phyloP scores from a whole-genome alignment of 208 protist species.

The Trypanosoma conorhini region DNA sequence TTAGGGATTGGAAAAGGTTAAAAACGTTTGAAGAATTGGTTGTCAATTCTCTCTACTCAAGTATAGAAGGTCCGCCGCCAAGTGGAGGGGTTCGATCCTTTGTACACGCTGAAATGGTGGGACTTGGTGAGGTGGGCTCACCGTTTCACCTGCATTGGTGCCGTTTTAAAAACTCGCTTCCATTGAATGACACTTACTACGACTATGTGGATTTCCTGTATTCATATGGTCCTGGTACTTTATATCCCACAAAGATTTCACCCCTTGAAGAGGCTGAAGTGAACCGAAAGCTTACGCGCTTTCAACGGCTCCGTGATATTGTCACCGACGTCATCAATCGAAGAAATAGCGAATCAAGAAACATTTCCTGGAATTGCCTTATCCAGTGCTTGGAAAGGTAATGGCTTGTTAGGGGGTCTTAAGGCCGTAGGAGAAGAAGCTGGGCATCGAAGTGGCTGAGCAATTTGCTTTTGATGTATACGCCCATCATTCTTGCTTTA shows the following conservation, averaged over 20 bases:
- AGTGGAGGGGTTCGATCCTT: slow-evolving; percentile 14
- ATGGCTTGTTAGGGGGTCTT: background rate
- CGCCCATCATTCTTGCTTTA: background rate
- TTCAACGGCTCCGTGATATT: background rate
- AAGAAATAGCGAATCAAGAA: background rate
- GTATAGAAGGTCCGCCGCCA: background rate
- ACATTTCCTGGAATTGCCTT: slow-evolving; percentile 1
- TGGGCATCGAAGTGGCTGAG: background rate
- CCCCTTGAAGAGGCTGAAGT: background rate
- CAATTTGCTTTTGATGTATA: background rate
- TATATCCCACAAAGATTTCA: background rate
- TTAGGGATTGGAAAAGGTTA: slow-evolving; percentile 12
- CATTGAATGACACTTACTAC: slow-evolving; percentile 25
- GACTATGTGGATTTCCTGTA: slow-evolving; percentile 25
- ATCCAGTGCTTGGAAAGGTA: background rate
- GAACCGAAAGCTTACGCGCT: background rate
- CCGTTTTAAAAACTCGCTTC: slow-evolving; percentile 25
- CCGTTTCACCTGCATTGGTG: slow-evolving; percentile 21
- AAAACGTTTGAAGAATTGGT: slow-evolving; percentile 31
- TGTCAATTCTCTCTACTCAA: slow-evolving; percentile 15
- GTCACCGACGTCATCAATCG: slow-evolving; percentile 2
- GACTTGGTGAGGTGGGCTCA: slow-evolving; percentile 6
- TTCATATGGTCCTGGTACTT: slow-evolving; percentile 12
- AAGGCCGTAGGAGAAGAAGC: background rate
- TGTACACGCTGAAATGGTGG: slow-evolving; percentile 25